Base-by-base conservation (phyloP, 805 yeast genomes). In the Yarrowia osloensis region DNA sequence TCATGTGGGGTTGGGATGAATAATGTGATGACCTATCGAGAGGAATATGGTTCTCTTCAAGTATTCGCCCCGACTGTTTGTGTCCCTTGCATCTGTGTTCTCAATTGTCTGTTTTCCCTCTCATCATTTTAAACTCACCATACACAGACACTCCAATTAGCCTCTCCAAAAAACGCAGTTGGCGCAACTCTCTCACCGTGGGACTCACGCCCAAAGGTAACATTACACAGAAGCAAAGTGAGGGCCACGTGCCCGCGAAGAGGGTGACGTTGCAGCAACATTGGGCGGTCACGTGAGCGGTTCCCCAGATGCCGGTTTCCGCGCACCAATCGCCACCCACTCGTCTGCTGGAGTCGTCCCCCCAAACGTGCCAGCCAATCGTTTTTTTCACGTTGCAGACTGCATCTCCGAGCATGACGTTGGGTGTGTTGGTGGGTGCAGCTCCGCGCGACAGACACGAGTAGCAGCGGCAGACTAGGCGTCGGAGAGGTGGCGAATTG, bases 351-450 rank as follows among this genome's bases (percentile, higher is more conserved):
- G 4, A n/a, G 13, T 2, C 22, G 4, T 21, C 15, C 50, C 49
- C 22, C 52, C 52, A 24, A 12, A 22, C 52, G 7, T 49, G 39
- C 49, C 37, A 40, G 49, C 63, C 63, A 57, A 57, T 57, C 63
- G 49, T 26, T 57, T 57, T 57, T 57, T 57, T 57, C 63, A 57
- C 63, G 63, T 57, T 57, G 63, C 63, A 40, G 50, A 24, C 49
- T 44, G 50, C 50, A 26, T 46, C 50, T 44, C 49, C n/a, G 28
- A 42, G 47, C 49, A 44, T 44, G n/a, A 24, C n/a, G 50, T 46
- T 46, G 50, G 50, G 49, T 44, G 49, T 22, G 47, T 21, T 15
- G 26, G 47, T 42, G 47, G 28, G 11, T 42, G 46, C 46, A 40
- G 46, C 46, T 17, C 21, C 19, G 40, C 40, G 19, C 19, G 19